Evolutionary conservation across 2,329 filamentous ascomycete species (phyloP), one percentile per base, ranked within the genome.

Genomic region (Truncatella angustata): DNA sequence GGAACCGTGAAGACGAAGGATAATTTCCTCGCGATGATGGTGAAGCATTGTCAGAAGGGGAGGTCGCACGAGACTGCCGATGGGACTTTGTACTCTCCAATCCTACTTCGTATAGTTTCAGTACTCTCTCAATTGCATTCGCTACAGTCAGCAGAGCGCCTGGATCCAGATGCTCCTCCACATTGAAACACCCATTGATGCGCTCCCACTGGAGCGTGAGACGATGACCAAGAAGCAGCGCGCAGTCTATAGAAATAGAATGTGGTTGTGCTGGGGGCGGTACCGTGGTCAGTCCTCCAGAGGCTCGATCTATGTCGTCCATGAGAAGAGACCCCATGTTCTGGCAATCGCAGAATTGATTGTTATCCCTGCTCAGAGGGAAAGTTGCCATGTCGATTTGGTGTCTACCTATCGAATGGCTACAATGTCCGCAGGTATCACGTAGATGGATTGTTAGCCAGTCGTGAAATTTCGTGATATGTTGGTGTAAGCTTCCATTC

Each of bases 161-260:
- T 9, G 2, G 40, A 2, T 21, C 40, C 10, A 44, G n/a, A 20
- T 44, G 40, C 5, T 44, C 40, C 20, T 44, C 16, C 12, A 28
- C 40, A 20, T 44, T 44, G 40, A 21, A 14, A 44, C 40, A 44
- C 11, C 40, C 40, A 20, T 44, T 44, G n/a, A 23, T n/a, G 40
- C 40, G 40, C 40, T 44, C 40, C 40, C 40, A 44, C 20, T 44
- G n/a, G n/a, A 44, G 40, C 9, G 21, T 20, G n/a, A 44, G 40
- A 28, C 40, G 40, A 21, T 20, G 40, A 28, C 40, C 40, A 14
- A 44, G 40, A n/a, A 44, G 40, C 12, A 44, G 40, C 20, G 40
- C 40, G 20, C 20, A n/a, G 20, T 44, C 40, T 24, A 44, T n/a
- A 44, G 12, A 44, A 7, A 44, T 21, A 16, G 40, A 21, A 12